A percentile compares a stretch with the other conserved stretches of the same genome.
Evolutionary conservation across 768 basidiomycete genomes (phyloP).

Genomic region (Mycena chlorophos): DNA sequence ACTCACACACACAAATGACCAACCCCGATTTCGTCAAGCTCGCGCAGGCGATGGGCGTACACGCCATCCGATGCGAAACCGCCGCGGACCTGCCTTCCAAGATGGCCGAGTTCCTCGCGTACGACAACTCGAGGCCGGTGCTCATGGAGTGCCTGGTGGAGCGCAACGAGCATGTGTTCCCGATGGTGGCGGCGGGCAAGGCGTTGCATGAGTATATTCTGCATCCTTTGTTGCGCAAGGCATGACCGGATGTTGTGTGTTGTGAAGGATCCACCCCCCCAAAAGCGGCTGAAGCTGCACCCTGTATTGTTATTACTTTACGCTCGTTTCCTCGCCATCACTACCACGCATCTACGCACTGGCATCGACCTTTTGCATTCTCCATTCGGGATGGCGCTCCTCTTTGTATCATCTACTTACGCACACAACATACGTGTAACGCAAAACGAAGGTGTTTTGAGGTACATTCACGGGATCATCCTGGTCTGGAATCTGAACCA

Average conservation of each 20-base stretch:
- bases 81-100: slow-evolving; percentile 81
- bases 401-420: too few species aligned
- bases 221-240: slow-evolving; percentile 52
- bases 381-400: too few species aligned
- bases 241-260: not conserved
- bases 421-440: too few species aligned
- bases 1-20: slow-evolving; percentile 93
- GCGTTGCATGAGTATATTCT: slow-evolving; percentile 90
- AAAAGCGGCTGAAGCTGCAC: too few species aligned
- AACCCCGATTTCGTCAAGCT: slow-evolving; percentile 95
- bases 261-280: not conserved
- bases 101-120: slow-evolving; percentile 99
- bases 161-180: slow-evolving; percentile 85
- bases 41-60: slow-evolving; percentile 90
- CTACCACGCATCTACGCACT: too few species aligned
- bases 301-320: too few species aligned
- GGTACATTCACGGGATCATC: too few species aligned
- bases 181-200: slow-evolving; percentile 93
- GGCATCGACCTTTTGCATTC: too few species aligned
- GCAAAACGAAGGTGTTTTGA: too few species aligned
- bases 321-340: too few species aligned
- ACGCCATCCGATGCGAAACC: slow-evolving; percentile 76
- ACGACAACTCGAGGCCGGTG: slow-evolving; percentile 82
- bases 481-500: too few species aligned
- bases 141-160: slow-evolving; percentile 89